Evolutionary conservation across 352 stramenopile species (phyloP).

Genomic region (Phytophthora idaei): DNA sequence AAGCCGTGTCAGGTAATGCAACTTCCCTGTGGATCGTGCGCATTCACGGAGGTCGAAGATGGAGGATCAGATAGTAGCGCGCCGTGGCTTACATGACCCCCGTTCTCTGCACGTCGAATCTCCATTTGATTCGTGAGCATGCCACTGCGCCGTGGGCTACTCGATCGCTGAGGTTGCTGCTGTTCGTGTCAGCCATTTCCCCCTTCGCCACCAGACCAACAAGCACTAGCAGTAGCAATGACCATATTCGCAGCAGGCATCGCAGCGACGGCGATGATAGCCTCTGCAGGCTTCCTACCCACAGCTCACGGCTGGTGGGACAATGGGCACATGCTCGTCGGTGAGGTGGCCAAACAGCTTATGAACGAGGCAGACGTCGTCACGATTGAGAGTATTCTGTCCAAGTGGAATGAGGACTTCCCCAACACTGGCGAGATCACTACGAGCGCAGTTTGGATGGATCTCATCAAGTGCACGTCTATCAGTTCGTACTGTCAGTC

Average conservation of each 20-base stretch:
- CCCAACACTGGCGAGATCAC: slow-evolving; percentile 57
- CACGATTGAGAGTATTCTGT: slow-evolving; percentile 54
- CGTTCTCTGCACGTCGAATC: slow-evolving; percentile 16
- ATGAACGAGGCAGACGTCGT: slow-evolving; percentile 46
- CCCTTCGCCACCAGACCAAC: slow-evolving; percentile 1
- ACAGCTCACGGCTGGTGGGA: slow-evolving; percentile 55
- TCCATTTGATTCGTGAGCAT: slow-evolving; percentile 27
- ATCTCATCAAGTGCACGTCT: slow-evolving; percentile 63
- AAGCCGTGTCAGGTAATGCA: not conserved
- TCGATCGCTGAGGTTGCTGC: not conserved
- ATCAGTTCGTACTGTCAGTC: slow-evolving; percentile 44
- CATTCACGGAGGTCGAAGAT: not conserved
- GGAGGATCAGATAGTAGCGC: slow-evolving; percentile 7
- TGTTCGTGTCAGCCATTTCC: slow-evolving; percentile 14
- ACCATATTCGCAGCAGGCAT: slow-evolving; percentile 31
- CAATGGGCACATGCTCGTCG: slow-evolving; percentile 69
- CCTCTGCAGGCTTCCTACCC: slow-evolving; percentile 24
- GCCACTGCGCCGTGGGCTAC: not conserved
- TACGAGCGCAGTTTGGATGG: slow-evolving; percentile 59
- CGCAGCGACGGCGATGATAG: not conserved
- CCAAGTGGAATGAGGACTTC: slow-evolving; percentile 56
- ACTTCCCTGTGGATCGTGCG: not conserved
- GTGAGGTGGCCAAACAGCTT: slow-evolving; percentile 57
- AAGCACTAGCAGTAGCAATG: slow-evolving; percentile 19
- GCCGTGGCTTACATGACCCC: slow-evolving; percentile 2